Percentiles rank a stretch among this genome's conserved stretches.
Evolutionary conservation across 345 rosid species (phyloP).

Genomic region (Carallia brachiata): DNA sequence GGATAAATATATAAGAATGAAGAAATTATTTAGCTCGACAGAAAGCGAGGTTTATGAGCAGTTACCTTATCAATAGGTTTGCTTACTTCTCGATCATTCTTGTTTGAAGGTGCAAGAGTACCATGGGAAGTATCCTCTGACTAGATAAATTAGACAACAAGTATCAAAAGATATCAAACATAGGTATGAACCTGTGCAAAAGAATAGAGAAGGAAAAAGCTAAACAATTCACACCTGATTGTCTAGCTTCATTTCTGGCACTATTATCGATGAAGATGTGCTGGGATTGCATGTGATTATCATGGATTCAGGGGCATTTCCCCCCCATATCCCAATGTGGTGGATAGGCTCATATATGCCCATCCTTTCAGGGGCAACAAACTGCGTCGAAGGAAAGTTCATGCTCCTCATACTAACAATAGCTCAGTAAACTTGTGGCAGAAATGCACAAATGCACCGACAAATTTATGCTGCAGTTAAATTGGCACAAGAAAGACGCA

Average conservation of each 20-base stretch:
- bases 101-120: constrained; percentile 49
- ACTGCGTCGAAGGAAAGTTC: constrained; percentile 77
- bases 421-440: constrained; percentile 26
- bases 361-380: constrained; percentile 65
- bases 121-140: constrained; percentile 84
- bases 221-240: constrained; percentile 50
- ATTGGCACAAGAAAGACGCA: constrained; percentile 1
- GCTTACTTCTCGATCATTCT: constrained; percentile 76
- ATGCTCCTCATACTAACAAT: constrained; percentile 45
- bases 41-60: neutral
- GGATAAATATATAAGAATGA: neutral
- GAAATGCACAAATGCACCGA: constrained; percentile 2
- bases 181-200: neutral
- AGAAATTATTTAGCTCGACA: neutral
- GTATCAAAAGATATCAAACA: constrained; percentile 15
- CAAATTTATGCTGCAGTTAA: neutral
- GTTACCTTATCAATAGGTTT: constrained; percentile 72
- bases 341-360: constrained; percentile 68
- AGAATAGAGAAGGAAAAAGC: constrained; percentile 12
- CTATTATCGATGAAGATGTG: constrained; percentile 23
- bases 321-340: constrained; percentile 86
- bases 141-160: constrained; percentile 39
- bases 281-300: constrained; percentile 20
- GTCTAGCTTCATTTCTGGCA: constrained; percentile 52
- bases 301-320: constrained; percentile 45